These are phyloP conservation scores for Fusarium sp. DNA, from an alignment of 2,329 filamentous ascomycete genomes.

Conservation along the genomic window DNA sequence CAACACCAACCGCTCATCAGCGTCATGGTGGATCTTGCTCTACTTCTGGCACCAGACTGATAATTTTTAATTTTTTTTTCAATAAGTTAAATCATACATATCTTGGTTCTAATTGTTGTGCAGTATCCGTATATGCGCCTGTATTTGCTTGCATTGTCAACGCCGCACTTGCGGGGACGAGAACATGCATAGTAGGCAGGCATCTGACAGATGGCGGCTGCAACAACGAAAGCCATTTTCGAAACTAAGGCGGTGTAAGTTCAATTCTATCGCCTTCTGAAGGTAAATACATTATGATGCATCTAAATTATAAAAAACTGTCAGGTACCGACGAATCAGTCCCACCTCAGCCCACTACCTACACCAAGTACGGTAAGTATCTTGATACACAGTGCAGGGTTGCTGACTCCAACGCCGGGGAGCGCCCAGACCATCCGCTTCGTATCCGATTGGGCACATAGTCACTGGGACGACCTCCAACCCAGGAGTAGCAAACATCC, in stretches of 20 bases:
- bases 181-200: not conserved
- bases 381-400: conserved; percentile 39
- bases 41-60: conserved; percentile 1
- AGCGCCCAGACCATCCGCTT: conserved; percentile 32
- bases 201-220: conserved; percentile 8
- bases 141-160: conserved; percentile 7
- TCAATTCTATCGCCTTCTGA: conserved; percentile 17
- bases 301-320: conserved; percentile 2
- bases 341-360: conserved; percentile 32
- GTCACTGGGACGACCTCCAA: conserved; percentile 39
- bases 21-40: conserved; percentile 35
- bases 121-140: conserved; percentile 32
- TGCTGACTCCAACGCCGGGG: conserved; percentile 32
- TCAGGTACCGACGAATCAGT: conserved; percentile 30
- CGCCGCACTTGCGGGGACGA: conserved; percentile 17
- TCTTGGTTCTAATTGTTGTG: conserved; percentile 24
- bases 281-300: conserved; percentile 26
- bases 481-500: conserved; percentile 45
- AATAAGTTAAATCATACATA: not conserved
- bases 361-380: conserved; percentile 19
- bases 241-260: conserved; percentile 25
- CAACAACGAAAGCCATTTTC: conserved; percentile 2
- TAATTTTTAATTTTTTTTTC: not conserved
- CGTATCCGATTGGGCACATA: conserved; percentile 44
- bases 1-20: conserved; percentile 5